These are phyloP conservation scores for Fusarium tuaranense DNA, from an alignment of 2,329 filamentous ascomycete species.

Conservation along the genomic window DNA sequence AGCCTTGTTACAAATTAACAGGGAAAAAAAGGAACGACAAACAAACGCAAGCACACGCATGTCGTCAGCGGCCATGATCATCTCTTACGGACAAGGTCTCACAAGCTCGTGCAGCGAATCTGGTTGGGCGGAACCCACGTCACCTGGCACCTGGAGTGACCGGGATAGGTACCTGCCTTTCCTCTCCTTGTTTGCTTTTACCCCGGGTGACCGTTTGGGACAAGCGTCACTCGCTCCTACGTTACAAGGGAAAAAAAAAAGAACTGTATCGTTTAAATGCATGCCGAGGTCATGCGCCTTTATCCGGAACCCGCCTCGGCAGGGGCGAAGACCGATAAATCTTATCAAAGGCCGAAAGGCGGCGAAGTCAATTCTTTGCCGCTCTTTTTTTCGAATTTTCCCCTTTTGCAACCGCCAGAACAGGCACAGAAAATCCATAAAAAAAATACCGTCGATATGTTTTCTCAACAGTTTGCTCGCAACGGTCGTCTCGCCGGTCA, in stretches of 20 bases:
- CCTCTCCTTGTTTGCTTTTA: background rate
- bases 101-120: conserved; percentile 14
- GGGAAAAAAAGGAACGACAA: background rate
- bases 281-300: conserved; percentile 31
- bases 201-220: background rate
- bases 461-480: conserved; percentile 41
- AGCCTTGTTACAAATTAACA: conserved; percentile 13
- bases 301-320: conserved; percentile 33
- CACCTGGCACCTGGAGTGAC: conserved; percentile 16
- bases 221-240: background rate
- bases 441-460: conserved; percentile 27
- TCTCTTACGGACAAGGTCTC: conserved; percentile 32
- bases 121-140: conserved; percentile 36
- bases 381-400: background rate
- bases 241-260: too few species aligned
- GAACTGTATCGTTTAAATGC: conserved; percentile 25
- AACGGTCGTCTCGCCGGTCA: conserved; percentile 42
- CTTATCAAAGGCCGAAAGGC: conserved; percentile 23
- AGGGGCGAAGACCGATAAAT: conserved; percentile 36
- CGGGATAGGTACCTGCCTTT: background rate
- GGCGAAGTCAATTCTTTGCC: conserved; percentile 13
- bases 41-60: conserved; percentile 25
- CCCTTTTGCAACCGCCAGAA: conserved; percentile 3
- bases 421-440: background rate
- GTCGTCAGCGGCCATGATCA: conserved; percentile 38